Evolutionary conservation across 2,329 filamentous ascomycete genomes (phyloP).

Genomic region (Fusarium paranaense): DNA sequence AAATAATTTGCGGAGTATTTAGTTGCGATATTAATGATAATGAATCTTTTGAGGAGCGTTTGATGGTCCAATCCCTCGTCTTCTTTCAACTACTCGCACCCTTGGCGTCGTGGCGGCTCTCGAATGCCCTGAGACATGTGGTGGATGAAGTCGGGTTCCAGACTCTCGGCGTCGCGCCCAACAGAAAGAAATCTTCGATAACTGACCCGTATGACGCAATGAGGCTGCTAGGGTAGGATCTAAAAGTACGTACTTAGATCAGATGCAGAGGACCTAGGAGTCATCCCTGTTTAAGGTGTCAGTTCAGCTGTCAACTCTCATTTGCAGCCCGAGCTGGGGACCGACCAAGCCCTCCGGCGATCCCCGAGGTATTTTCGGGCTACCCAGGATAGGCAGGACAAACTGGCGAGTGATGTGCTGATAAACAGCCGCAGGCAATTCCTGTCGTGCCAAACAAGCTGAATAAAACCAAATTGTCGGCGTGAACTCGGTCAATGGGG

Average conservation of each 20-base stretch:
- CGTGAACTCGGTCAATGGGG: background rate
- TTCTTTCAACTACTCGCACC: background rate
- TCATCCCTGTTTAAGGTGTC: background rate
- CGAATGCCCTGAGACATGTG: constrained; percentile 14
- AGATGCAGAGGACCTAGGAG: constrained; percentile 4
- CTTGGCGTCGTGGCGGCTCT: constrained; percentile 1
- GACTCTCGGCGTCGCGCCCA: constrained; percentile 7
- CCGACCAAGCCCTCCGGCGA: background rate
- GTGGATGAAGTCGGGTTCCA: constrained; percentile 5
- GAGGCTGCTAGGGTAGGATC: constrained; percentile 6
- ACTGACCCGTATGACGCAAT: constrained; percentile 15
- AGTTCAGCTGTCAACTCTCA: constrained; percentile 19
- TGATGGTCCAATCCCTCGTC: constrained; percentile 6
- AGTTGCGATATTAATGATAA: constrained; percentile 12
- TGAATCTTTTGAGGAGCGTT: background rate
- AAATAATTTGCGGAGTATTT: background rate
- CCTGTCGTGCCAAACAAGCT: background rate
- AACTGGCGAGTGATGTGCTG: background rate
- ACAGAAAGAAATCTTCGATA: constrained; percentile 10
- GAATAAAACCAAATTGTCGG: background rate
- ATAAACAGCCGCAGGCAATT: background rate
- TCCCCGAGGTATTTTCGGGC: constrained; percentile 1
- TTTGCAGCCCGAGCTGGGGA: constrained; percentile 2
- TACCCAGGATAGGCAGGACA: background rate
- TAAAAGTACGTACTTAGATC: background rate